These are phyloP conservation scores for Phytopythium vexans DNA, from an alignment of 352 stramenopile species.

Conservation along the genomic window DNA sequence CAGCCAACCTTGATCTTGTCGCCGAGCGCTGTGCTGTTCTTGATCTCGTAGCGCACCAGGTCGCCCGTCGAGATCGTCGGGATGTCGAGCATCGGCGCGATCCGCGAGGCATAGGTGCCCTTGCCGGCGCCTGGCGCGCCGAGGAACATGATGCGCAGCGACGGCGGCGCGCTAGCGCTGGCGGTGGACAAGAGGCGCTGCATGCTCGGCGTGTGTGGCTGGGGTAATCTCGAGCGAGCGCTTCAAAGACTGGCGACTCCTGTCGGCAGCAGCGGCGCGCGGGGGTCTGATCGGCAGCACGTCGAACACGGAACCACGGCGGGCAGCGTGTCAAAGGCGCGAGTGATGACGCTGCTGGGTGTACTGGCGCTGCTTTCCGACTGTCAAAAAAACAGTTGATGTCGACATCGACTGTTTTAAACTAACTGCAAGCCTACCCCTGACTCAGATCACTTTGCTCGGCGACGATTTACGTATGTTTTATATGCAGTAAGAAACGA, in stretches of 20 bases:
- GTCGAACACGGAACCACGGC: neutral
- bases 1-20: conserved; percentile 64
- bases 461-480: too few relatives aligned
- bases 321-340: neutral
- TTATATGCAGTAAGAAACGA: too few relatives aligned
- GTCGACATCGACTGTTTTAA: too few relatives aligned
- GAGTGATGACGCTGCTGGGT: too few relatives aligned
- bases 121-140: conserved; percentile 88
- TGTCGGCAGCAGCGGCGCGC: neutral
- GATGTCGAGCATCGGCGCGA: conserved; percentile 83
- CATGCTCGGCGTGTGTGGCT: conserved; percentile 11
- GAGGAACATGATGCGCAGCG: conserved; percentile 89
- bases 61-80: conserved; percentile 89
- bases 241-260: too few relatives aligned
- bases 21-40: conserved; percentile 66
- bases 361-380: too few relatives aligned
- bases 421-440: too few relatives aligned
- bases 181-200: neutral
- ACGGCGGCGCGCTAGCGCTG: conserved; percentile 17
- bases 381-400: too few relatives aligned
- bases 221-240: too few relatives aligned
- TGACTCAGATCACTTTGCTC: too few relatives aligned
- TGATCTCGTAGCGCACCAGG: conserved; percentile 87
- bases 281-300: neutral
- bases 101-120: conserved; percentile 87